phyloP scores from a whole-genome alignment of 441 rosid genomes.

The Adansonia madagascariensis region DNA sequence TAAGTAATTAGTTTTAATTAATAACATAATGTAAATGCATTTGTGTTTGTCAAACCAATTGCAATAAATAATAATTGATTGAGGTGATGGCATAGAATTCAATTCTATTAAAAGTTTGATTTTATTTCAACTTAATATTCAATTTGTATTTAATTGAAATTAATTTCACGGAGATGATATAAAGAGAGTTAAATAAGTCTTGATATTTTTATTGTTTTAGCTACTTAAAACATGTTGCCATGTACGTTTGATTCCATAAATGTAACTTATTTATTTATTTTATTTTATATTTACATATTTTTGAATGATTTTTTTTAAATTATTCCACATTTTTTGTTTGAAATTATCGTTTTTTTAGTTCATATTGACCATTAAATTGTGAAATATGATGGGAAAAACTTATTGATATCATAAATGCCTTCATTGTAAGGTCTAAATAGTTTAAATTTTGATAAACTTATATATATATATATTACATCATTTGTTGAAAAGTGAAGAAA shows the following conservation, averaged over 20 bases:
- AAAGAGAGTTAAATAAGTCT: neutral
- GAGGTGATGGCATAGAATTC: conserved; percentile 14
- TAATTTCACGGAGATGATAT: neutral
- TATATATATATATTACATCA: too few species aligned
- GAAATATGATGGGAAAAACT: neutral
- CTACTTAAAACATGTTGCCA: neutral
- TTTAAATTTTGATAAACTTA: neutral
- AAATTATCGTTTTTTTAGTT: neutral
- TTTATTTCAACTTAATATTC: neutral
- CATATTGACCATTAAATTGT: neutral
- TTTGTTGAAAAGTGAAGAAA: too few species aligned
- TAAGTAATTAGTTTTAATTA: neutral
- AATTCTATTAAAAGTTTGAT: neutral
- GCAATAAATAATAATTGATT: conserved; percentile 12
- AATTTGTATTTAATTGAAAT: conserved; percentile 1
- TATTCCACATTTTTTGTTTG: neutral
- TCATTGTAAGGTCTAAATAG: neutral
- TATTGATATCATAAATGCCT: neutral
- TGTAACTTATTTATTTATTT: neutral
- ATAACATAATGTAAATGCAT: neutral
- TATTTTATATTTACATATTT: neutral
- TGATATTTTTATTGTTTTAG: neutral
- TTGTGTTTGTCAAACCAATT: neutral
- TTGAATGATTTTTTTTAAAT: neutral
- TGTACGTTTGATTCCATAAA: neutral